Conservation (phyloP, 495 filamentous ascomycete genomes). For the Penicillium ucsense region DNA sequence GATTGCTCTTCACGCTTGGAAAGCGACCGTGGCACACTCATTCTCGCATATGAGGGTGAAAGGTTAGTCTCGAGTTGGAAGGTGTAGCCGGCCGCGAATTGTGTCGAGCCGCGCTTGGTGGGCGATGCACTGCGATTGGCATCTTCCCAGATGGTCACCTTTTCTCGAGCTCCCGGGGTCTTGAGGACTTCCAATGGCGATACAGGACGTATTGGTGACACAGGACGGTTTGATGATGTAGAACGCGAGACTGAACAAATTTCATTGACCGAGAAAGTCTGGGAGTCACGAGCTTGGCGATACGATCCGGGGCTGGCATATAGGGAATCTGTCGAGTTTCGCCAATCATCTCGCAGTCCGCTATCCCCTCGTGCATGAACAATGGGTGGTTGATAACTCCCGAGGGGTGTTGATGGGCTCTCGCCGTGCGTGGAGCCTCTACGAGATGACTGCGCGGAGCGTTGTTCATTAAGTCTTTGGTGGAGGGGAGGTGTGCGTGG, state of each 20-base stretch:
- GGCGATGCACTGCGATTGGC: slow-evolving; percentile 12
- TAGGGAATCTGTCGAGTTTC: slow-evolving; percentile 13
- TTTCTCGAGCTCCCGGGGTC: slow-evolving; percentile 7
- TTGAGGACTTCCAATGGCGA: not conserved
- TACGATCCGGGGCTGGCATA: slow-evolving; percentile 3
- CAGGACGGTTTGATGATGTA: slow-evolving; percentile 2
- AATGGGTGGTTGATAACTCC: slow-evolving; percentile 4
- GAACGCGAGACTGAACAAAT: slow-evolving; percentile 1
- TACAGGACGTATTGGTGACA: not conserved
- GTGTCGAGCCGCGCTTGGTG: not conserved
- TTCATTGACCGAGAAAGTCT: slow-evolving; percentile 2
- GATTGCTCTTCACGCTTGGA: slow-evolving; percentile 4
- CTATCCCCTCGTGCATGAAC: slow-evolving; percentile 15
- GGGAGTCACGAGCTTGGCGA: slow-evolving; percentile 4
- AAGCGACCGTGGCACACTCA: slow-evolving; percentile 7
- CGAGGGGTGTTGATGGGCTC: slow-evolving; percentile 9
- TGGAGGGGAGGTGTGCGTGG: slow-evolving; percentile 24
- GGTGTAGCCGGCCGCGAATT: slow-evolving; percentile 4
- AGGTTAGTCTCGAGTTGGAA: slow-evolving; percentile 7
- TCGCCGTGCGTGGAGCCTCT: slow-evolving; percentile 12
- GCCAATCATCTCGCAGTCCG: slow-evolving; percentile 18
- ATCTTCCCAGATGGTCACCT: slow-evolving; percentile 36
- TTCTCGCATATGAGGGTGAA: slow-evolving; percentile 5
- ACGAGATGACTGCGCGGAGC: slow-evolving; percentile 8
- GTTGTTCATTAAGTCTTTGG: slow-evolving; percentile 33